These are phyloP conservation scores for Pseudogymnoascus sp. DNA, from an alignment of 2,329 filamentous ascomycete species.

Conservation along the genomic window DNA sequence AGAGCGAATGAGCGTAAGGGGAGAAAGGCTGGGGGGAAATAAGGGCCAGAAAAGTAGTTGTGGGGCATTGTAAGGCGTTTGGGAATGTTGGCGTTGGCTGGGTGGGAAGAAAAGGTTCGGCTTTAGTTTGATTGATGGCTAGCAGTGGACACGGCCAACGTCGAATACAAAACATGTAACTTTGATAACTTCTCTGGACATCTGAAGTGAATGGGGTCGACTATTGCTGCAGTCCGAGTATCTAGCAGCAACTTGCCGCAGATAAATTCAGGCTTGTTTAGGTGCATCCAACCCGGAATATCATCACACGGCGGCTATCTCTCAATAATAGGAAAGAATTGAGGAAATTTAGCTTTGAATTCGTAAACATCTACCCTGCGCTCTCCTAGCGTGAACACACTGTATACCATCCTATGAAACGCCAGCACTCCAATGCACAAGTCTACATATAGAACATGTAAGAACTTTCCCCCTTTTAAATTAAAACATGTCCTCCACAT, in stretches of 20 bases:
- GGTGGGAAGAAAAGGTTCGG: constrained; percentile 8
- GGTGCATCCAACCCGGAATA: neutral
- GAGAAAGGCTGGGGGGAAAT: constrained; percentile 22
- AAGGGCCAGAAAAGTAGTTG: neutral
- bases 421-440: constrained; percentile 3
- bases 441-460: constrained; percentile 7
- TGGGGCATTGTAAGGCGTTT: constrained; percentile 9
- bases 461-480: neutral
- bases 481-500: constrained; percentile 2
- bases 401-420: neutral
- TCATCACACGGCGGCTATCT: neutral
- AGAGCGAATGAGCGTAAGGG: constrained; percentile 55
- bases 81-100: constrained; percentile 8
- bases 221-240: neutral
- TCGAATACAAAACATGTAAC: constrained; percentile 7
- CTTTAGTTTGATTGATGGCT: constrained; percentile 9
- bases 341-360: neutral
- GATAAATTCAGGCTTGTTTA: neutral
- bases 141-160: constrained; percentile 7
- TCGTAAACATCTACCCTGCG: constrained; percentile 3
- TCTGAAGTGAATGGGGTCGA: neutral
- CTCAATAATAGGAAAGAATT: neutral
- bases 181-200: neutral
- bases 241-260: neutral
- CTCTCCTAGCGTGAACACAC: constrained; percentile 4